Percentiles rank a stretch among this genome's conserved stretches.
Conservation (phyloP, 768 basidiomycete genomes). For the Suillus decipiens region DNA sequence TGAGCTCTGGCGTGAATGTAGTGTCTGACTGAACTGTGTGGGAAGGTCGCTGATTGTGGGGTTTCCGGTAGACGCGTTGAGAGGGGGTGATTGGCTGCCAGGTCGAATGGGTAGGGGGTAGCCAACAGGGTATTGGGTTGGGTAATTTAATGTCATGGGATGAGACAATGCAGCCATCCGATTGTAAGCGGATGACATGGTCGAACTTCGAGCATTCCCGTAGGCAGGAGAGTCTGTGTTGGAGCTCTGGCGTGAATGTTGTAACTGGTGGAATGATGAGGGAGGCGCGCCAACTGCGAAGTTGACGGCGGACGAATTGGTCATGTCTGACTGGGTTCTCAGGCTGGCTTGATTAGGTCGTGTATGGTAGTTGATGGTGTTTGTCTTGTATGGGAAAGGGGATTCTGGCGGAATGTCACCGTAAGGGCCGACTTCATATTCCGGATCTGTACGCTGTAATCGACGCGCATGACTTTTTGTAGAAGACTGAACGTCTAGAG, state of each 20-base stretch:
- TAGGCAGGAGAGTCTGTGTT: conserved; percentile 17
- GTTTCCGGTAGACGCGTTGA: conserved; percentile 10
- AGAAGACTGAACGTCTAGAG: conserved; percentile 32
- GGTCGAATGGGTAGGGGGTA: conserved; percentile 10
- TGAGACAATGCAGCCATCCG: conserved; percentile 42
- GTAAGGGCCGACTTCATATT: conserved; percentile 18
- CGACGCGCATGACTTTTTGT: conserved; percentile 29
- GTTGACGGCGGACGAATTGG: background rate
- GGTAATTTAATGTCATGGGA: conserved; percentile 28
- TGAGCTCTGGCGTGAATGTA: conserved; percentile 19
- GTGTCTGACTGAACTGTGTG: background rate
- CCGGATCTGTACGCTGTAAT: conserved; percentile 40
- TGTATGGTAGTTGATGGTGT: conserved; percentile 24
- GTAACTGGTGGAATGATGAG: background rate
- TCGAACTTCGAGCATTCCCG: conserved; percentile 18
- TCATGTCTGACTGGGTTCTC: conserved; percentile 25
- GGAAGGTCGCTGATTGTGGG: background rate
- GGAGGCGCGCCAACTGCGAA: background rate
- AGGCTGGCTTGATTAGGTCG: conserved; percentile 27
- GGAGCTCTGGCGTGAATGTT: conserved; percentile 20
- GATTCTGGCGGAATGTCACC: conserved; percentile 26
- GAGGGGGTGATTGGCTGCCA: conserved; percentile 5
- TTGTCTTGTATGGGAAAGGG: conserved; percentile 32
- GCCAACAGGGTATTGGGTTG: conserved; percentile 30
- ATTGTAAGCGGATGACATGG: conserved; percentile 41